Conservation (phyloP, 225 moss, liverwort and hornwort species). For the Sphagnum contortum region DNA sequence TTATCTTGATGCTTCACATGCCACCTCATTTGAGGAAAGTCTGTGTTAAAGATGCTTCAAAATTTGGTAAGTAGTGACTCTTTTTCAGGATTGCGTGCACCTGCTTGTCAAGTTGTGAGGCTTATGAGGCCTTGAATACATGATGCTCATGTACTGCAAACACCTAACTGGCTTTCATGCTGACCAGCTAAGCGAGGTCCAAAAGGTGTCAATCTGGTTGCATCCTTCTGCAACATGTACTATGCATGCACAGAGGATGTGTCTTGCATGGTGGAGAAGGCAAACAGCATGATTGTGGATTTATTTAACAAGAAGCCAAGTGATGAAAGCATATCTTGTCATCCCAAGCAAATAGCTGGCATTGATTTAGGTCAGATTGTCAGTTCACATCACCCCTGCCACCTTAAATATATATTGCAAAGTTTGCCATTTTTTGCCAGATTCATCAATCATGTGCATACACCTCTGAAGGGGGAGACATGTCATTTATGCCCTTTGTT, state of each 20-base stretch:
- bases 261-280: conserved; percentile 62
- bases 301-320: conserved; percentile 54
- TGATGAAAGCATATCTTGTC: conserved; percentile 42
- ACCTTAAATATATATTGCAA: too few relatives aligned
- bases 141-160: too few relatives aligned
- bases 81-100: too few relatives aligned
- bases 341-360: conserved; percentile 69
- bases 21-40: conserved; percentile 83
- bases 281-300: conserved; percentile 55
- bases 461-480: too few relatives aligned
- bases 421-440: too few relatives aligned
- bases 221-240: conserved; percentile 75
- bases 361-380: conserved; percentile 59
- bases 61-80: conserved; percentile 34
- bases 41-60: conserved; percentile 66
- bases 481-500: too few relatives aligned
- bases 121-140: too few relatives aligned
- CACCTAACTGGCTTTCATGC: too few relatives aligned
- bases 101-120: too few relatives aligned
- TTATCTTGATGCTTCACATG: conserved; percentile 88
- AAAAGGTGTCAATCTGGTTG: conserved; percentile 78
- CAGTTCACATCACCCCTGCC: too few relatives aligned
- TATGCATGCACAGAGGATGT: conserved; percentile 88
- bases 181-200: conserved; percentile 46
- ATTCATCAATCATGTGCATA: too few relatives aligned